A percentile compares a stretch with the other conserved stretches of the same genome.
phyloP scores from a whole-genome alignment of 1,139 yeast genomes.

The Nakaseomyces nivariensis region DNA sequence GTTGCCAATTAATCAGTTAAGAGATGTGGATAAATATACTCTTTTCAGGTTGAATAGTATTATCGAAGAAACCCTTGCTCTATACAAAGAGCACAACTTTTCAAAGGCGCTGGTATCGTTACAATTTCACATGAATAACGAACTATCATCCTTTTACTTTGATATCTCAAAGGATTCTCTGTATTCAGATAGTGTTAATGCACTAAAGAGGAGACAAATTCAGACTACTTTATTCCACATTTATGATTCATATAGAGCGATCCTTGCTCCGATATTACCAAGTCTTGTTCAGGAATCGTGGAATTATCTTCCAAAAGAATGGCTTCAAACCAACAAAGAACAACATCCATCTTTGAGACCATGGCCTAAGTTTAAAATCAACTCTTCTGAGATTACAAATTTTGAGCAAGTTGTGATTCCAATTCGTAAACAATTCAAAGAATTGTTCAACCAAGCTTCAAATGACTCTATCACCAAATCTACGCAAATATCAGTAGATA shows the following conservation, averaged over 20 bases:
- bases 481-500: constrained; percentile 39
- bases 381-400: constrained; percentile 11
- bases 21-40: constrained; percentile 55
- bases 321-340: constrained; percentile 6
- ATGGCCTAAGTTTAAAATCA: constrained; percentile 8
- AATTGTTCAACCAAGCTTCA: constrained; percentile 8
- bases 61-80: constrained; percentile 34
- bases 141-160: constrained; percentile 75
- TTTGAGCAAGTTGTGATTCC: constrained; percentile 21
- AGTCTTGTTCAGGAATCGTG: constrained; percentile 80
- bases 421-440: constrained; percentile 19
- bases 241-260: constrained; percentile 49
- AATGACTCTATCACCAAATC: constrained; percentile 47
- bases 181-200: constrained; percentile 51
- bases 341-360: constrained; percentile 32
- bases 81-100: constrained; percentile 53
- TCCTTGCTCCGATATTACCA: constrained; percentile 77
- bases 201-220: constrained; percentile 49
- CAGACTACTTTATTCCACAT: constrained; percentile 64
- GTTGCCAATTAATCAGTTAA: constrained; percentile 31
- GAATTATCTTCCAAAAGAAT: constrained; percentile 37
- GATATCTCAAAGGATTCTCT: constrained; percentile 78
- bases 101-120: constrained; percentile 53
- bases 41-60: constrained; percentile 47
- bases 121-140: constrained; percentile 63